These are phyloP conservation scores for Claviceps arundinis DNA, from an alignment of 2,329 filamentous ascomycete species.

Conservation along the genomic window DNA sequence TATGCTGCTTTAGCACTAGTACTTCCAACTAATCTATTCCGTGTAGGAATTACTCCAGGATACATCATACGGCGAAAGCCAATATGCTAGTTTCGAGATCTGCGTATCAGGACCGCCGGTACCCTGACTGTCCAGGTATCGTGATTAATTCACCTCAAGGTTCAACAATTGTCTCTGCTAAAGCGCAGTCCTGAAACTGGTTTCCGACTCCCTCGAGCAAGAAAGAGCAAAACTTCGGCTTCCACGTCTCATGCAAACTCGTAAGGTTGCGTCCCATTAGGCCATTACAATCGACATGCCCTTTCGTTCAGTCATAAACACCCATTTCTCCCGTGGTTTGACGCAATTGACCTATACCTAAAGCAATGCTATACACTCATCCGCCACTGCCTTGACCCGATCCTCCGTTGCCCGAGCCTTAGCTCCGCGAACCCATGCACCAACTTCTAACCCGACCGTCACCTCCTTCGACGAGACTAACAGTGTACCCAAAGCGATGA, in stretches of 20 bases:
- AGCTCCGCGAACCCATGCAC: constrained; percentile 27
- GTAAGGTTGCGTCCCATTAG: not conserved
- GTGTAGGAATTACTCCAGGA: too few species aligned
- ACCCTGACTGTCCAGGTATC: too few species aligned
- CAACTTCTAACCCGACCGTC: constrained; percentile 28
- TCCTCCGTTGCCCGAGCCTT: constrained; percentile 31
- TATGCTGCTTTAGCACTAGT: too few species aligned
- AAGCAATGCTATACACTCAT: constrained; percentile 26
- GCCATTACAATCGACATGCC: not conserved
- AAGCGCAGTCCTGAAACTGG: too few species aligned
- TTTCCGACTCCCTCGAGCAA: not conserved
- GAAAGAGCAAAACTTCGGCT: not conserved
- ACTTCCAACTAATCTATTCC: too few species aligned
- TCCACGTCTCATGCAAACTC: too few species aligned
- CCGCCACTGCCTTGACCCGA: constrained; percentile 32
- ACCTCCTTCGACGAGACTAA: constrained; percentile 40
- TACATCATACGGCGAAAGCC: too few species aligned
- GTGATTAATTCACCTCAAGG: too few species aligned
- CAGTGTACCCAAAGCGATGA: constrained; percentile 70
- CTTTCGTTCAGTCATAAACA: not conserved
- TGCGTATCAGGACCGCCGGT: too few species aligned
- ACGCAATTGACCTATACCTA: not conserved
- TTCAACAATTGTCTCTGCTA: too few species aligned
- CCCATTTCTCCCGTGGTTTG: not conserved
- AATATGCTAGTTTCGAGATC: too few species aligned